Percentiles rank a stretch among this genome's conserved stretches.
phyloP scores from a whole-genome alignment of 805 yeast genomes.

The Nakazawaea molendinolei region DNA sequence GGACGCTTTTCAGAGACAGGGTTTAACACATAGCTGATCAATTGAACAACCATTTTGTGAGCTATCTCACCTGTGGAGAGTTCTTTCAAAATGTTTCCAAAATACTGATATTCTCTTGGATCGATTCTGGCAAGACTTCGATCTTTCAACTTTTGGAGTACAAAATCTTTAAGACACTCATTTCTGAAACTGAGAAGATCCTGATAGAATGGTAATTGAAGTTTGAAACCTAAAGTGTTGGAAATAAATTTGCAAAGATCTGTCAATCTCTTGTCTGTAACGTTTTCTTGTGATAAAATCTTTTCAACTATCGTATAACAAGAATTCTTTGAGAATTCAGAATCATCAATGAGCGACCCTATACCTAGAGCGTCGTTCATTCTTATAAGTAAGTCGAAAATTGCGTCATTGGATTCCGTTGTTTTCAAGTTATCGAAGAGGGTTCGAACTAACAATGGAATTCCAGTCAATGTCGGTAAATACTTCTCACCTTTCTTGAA shows the following conservation, averaged over 20 bases:
- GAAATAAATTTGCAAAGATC: conserved; percentile 10
- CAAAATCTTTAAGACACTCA: conserved; percentile 1
- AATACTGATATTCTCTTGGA: conserved; percentile 3
- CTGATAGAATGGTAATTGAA: conserved; percentile 8
- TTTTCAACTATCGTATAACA: conserved; percentile 6
- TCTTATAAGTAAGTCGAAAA: conserved; percentile 5
- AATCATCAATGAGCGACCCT: conserved; percentile 10
- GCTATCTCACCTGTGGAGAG: not conserved
- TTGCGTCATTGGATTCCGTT: not conserved
- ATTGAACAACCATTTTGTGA: not conserved
- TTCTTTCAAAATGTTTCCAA: not conserved
- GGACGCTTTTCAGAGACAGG: conserved; percentile 9
- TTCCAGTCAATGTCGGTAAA: not conserved
- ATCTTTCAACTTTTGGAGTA: conserved; percentile 4
- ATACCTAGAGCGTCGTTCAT: conserved; percentile 10
- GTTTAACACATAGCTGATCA: conserved; percentile 7
- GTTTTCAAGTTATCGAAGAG: conserved; percentile 1
- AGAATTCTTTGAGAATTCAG: conserved; percentile 1
- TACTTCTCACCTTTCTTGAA: conserved; percentile 3
- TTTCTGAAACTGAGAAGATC: conserved; percentile 6
- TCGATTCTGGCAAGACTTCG: conserved; percentile 3
- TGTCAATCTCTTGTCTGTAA: not conserved
- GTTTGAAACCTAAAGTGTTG: conserved; percentile 9
- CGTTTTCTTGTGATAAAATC: not conserved
- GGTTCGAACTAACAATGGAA: conserved; percentile 4